phyloP scores from a whole-genome alignment of 1,139 yeast genomes.

The Debaryomyces subglobosus region DNA sequence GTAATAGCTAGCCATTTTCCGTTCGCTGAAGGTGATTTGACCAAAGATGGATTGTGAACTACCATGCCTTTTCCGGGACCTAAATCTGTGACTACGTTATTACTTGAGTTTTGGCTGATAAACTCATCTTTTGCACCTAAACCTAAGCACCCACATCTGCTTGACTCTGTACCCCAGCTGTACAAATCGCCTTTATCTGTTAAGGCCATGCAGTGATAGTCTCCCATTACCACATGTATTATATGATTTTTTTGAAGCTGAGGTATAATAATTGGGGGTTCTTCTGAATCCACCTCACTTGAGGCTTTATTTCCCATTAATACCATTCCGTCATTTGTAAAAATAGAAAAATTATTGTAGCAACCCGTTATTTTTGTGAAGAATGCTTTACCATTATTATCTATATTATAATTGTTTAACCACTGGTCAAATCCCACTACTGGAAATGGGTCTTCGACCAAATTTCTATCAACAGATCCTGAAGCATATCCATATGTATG shows the following conservation, averaged over 20 bases:
- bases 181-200: slow-evolving; percentile 60
- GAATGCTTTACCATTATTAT: slow-evolving; percentile 18
- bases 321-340: slow-evolving; percentile 55
- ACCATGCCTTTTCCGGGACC: slow-evolving; percentile 39
- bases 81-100: slow-evolving; percentile 24
- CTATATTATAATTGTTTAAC: slow-evolving; percentile 24
- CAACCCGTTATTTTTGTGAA: slow-evolving; percentile 55
- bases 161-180: slow-evolving; percentile 73
- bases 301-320: slow-evolving; percentile 41
- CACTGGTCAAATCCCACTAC: slow-evolving; percentile 33
- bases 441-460: slow-evolving; percentile 12
- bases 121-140: slow-evolving; percentile 49
- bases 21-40: slow-evolving; percentile 29
- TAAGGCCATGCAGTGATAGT: slow-evolving; percentile 70
- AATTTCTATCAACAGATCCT: slow-evolving; percentile 5
- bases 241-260: slow-evolving; percentile 56
- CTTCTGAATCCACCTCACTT: slow-evolving; percentile 18
- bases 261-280: slow-evolving; percentile 32
- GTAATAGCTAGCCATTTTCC: slow-evolving; percentile 57
- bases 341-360: slow-evolving; percentile 53
- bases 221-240: slow-evolving; percentile 67
- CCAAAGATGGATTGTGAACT: slow-evolving; percentile 48
- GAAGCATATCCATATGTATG: slow-evolving; percentile 7
- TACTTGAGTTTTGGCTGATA: slow-evolving; percentile 14
- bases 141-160: slow-evolving; percentile 71